Conservation (phyloP, 1,284 basidiomycete genomes). For the Caloboletus inedulis region DNA sequence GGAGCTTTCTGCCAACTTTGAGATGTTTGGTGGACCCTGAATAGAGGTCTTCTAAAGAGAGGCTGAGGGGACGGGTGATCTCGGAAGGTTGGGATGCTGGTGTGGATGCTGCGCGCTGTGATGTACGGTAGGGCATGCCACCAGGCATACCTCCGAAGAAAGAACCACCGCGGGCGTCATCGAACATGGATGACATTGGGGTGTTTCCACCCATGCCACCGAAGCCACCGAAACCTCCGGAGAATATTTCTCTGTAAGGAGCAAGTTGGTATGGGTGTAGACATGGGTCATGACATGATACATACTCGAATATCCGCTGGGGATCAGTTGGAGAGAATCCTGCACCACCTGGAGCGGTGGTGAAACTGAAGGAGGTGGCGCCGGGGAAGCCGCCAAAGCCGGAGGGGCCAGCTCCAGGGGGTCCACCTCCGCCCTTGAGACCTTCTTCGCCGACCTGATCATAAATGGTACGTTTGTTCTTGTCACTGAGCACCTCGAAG, state of each 20-base stretch:
- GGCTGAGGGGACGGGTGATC: slow-evolving; percentile 80
- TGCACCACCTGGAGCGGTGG: slow-evolving; percentile 47
- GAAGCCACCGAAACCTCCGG: slow-evolving; percentile 36
- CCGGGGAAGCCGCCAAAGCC: slow-evolving; percentile 52
- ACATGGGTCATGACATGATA: slow-evolving; percentile 14
- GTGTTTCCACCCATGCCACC: slow-evolving; percentile 25
- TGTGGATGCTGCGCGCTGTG: slow-evolving; percentile 26
- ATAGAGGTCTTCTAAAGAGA: slow-evolving; percentile 91
- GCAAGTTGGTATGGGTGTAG: slow-evolving; percentile 18
- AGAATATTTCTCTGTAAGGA: slow-evolving; percentile 63
- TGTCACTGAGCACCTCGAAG: slow-evolving; percentile 93
- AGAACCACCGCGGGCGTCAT: slow-evolving; percentile 45
- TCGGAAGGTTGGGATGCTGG: slow-evolving; percentile 49
- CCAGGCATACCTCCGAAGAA: slow-evolving; percentile 56
- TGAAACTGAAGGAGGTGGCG: slow-evolving; percentile 59
- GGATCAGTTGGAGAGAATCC: slow-evolving; percentile 81
- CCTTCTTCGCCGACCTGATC: slow-evolving; percentile 98
- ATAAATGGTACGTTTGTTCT: slow-evolving; percentile 89
- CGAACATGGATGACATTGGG: slow-evolving; percentile 39
- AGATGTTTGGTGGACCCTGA: slow-evolving; percentile 86
- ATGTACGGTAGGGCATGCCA: slow-evolving; percentile 34
- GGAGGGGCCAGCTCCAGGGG: slow-evolving; percentile 53
- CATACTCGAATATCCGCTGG: slow-evolving; percentile 88
- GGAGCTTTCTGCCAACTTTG: slow-evolving; percentile 77
- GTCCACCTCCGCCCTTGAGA: slow-evolving; percentile 66